Percentiles rank a stretch among this genome's conserved stretches.
phyloP scores from a whole-genome alignment of 768 basidiomycete genomes.

The Heimioporus sp. region DNA sequence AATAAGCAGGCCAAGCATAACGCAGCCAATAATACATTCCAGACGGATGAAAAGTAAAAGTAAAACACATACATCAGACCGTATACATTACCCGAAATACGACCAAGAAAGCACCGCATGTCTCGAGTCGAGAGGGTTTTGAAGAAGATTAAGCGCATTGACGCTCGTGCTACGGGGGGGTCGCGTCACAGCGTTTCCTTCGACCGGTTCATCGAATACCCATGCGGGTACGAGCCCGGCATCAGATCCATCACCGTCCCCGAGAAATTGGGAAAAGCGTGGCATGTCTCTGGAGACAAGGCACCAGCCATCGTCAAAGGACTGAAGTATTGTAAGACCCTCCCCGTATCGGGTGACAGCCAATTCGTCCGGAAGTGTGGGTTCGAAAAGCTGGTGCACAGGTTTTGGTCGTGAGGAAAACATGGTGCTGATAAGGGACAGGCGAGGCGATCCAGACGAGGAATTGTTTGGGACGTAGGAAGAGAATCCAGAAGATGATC shows the following conservation, averaged over 20 bases:
- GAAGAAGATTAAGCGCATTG: conserved; percentile 49
- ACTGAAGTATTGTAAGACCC: conserved; percentile 56
- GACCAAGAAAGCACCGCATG: conserved; percentile 68
- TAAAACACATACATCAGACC: neutral
- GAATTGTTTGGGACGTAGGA: conserved; percentile 36
- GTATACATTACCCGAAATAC: conserved; percentile 41
- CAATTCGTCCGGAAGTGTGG: conserved; percentile 75
- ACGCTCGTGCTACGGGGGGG: conserved; percentile 59
- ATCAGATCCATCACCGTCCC: conserved; percentile 46
- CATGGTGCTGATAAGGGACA: conserved; percentile 10
- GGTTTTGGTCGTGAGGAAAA: conserved; percentile 43
- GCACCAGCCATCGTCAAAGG: conserved; percentile 82
- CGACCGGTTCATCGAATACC: conserved; percentile 66
- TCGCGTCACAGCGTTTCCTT: conserved; percentile 57
- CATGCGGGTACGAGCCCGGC: conserved; percentile 75
- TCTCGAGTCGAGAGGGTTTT: conserved; percentile 32
- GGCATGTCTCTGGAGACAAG: conserved; percentile 56
- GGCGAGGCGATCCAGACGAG: conserved; percentile 7
- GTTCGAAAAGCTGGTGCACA: conserved; percentile 63
- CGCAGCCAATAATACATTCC: neutral
- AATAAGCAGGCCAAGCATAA: neutral
- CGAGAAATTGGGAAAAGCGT: conserved; percentile 40
- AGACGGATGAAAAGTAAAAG: neutral
- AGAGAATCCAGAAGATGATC: conserved; percentile 32
- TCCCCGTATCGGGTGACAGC: conserved; percentile 54